Base-by-base conservation (phyloP, 2,329 filamentous ascomycete genomes). In the Diaporthe sp. region DNA sequence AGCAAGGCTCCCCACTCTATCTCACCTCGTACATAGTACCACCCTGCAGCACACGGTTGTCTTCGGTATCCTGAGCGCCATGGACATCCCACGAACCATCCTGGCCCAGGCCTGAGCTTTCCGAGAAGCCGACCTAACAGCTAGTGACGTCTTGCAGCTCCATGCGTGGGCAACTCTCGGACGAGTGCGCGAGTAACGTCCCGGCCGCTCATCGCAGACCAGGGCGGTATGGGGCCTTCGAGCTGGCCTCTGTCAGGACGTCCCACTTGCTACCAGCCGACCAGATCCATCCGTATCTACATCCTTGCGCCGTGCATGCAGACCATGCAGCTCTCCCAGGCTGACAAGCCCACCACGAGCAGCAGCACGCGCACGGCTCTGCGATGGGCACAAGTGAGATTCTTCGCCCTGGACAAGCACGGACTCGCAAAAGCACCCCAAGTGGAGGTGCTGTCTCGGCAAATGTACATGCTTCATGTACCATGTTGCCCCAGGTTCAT, bases 1-100 rank as follows among this genome's bases (percentile, higher is more conserved):
- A 42, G 57, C 37, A 53, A 19, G 37, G 55, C 57, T 49, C 71
- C 60, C 71, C 58, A 61, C 46, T 73, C 71, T 4, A 22, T 44
- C 8, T 60, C 58, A 55, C 58, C 28, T 73, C 58, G 71, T 72
- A 72, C 71, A 53, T 62, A 19, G 71, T 44, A 65, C 46, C 39
- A 37, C 19, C 22, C 58, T 53, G 46, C 46, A 55, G 49, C 25
- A 42, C 42, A 42, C 58, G 34, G 28, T 65, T 25, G 37, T 72
- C 55, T 55, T 53, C 46, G 31, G 46, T 53, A 28, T 39, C 31
- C 31, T 68, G 65, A 6, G 31, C 28, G 49, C 19, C 22, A n/a
- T 34, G 31, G 28, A 22, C 65, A 68, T 39, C 46, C 46, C 65
- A 68, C 42, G 53, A 37, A 37, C 8, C 44, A 22, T 19, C n/a